phyloP scores from a whole-genome alignment of 345 rosid genomes.

The Citrus hindsii region DNA sequence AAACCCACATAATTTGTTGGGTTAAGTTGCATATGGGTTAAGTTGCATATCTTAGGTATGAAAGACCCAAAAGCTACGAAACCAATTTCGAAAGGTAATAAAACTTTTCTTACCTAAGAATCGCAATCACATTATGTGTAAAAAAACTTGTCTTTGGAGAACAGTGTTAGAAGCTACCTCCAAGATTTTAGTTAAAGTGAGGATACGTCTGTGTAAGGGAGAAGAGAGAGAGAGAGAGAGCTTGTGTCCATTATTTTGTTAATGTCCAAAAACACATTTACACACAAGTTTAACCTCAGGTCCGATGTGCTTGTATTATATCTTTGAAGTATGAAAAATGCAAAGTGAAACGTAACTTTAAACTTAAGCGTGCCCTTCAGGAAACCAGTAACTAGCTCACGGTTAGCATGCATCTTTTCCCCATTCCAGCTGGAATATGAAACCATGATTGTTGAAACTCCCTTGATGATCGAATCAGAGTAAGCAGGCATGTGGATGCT shows the following conservation, averaged over 20 bases:
- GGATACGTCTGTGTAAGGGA: background rate
- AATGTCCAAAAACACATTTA: background rate
- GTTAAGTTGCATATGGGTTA: background rate
- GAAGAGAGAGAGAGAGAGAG: background rate
- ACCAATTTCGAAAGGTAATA: background rate
- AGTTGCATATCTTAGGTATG: background rate
- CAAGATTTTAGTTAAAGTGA: background rate
- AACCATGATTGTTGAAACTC: conserved; percentile 88
- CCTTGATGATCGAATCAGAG: conserved; percentile 69
- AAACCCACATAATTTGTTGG: background rate
- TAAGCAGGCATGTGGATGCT: conserved; percentile 85
- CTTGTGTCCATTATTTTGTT: background rate
- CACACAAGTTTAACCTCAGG: background rate
- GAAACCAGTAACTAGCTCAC: conserved; percentile 61
- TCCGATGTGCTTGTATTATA: background rate
- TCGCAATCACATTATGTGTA: background rate
- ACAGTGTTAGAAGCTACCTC: background rate
- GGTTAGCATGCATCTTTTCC: conserved; percentile 89
- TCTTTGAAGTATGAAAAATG: background rate
- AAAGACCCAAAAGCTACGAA: background rate
- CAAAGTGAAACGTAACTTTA: conserved; percentile 41
- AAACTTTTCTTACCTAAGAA: background rate
- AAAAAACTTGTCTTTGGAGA: background rate
- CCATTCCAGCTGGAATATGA: conserved; percentile 99
- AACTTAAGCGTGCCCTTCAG: conserved; percentile 80